Conservation (phyloP, 2,329 filamentous ascomycete species). For the Fusarium foetens region DNA sequence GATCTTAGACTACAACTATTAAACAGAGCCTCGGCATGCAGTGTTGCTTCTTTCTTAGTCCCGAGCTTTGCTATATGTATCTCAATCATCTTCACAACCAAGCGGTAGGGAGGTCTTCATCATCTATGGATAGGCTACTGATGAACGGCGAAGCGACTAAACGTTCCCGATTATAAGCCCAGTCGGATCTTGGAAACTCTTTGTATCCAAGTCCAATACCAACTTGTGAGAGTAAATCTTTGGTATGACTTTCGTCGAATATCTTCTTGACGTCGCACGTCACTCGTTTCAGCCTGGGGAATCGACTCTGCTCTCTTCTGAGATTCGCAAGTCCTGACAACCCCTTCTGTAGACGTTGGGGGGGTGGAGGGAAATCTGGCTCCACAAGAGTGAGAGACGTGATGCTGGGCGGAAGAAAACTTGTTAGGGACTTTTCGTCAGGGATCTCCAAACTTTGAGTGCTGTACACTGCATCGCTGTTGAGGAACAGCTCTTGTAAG, state of each 20-base stretch:
- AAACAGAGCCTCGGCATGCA: neutral
- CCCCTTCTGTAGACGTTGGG: neutral
- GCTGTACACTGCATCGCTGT: slow-evolving; percentile 4
- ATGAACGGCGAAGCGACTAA: neutral
- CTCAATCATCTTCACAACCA: neutral
- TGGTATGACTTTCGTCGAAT: neutral
- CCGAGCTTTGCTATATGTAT: neutral
- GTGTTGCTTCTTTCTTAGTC: neutral
- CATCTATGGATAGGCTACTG: neutral
- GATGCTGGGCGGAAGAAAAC: slow-evolving; percentile 1
- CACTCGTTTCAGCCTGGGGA: slow-evolving; percentile 6
- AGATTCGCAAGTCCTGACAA: slow-evolving; percentile 1
- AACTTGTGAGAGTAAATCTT: neutral
- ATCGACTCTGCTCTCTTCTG: neutral
- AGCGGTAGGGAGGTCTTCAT: neutral
- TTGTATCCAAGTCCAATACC: neutral
- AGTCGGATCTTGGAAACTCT: neutral
- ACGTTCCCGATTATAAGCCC: neutral
- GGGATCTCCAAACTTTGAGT: neutral
- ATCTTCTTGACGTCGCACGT: neutral
- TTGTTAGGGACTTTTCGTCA: slow-evolving; percentile 5
- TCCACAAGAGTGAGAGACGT: slow-evolving; percentile 10
- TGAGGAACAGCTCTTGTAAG: slow-evolving; percentile 20
- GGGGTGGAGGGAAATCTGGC: neutral
- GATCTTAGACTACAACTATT: neutral